These are phyloP conservation scores for Parsonsia alboflavescens DNA, from an alignment of 257 asterid species.

Conservation along the genomic window DNA sequence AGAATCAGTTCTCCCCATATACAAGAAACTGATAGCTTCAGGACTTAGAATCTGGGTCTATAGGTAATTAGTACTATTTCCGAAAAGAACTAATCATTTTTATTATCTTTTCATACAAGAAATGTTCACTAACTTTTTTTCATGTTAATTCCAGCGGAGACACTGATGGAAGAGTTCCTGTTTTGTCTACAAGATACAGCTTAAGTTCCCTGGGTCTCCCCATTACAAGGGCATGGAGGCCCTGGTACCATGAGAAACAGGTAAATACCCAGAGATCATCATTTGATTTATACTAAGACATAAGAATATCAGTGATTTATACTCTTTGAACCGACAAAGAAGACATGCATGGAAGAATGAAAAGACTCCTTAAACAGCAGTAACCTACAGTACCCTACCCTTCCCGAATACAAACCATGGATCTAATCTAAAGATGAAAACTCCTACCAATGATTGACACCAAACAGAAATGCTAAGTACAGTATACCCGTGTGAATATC, in stretches of 20 bases:
- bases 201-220: slow-evolving; percentile 57
- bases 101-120: too few relatives aligned
- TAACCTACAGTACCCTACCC: neutral
- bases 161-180: slow-evolving; percentile 87
- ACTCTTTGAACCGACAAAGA: neutral
- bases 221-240: slow-evolving; percentile 74
- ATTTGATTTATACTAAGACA: too few relatives aligned
- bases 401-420: neutral
- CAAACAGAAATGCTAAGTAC: too few relatives aligned
- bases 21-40: slow-evolving; percentile 69
- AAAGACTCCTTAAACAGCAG: neutral
- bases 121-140: neutral
- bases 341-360: neutral
- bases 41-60: slow-evolving; percentile 82
- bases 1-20: slow-evolving; percentile 71
- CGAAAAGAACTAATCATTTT: neutral
- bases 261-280: slow-evolving; percentile 21
- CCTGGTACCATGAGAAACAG: slow-evolving; percentile 91
- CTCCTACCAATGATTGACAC: neutral
- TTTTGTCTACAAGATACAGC: slow-evolving; percentile 80
- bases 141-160: slow-evolving; percentile 52
- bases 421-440: neutral
- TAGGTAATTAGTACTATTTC: slow-evolving; percentile 39
- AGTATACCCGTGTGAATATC: too few relatives aligned
- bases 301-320: too few relatives aligned